Base-by-base conservation (phyloP, 1,284 basidiomycete genomes). In the Schizopora paradoxa region DNA sequence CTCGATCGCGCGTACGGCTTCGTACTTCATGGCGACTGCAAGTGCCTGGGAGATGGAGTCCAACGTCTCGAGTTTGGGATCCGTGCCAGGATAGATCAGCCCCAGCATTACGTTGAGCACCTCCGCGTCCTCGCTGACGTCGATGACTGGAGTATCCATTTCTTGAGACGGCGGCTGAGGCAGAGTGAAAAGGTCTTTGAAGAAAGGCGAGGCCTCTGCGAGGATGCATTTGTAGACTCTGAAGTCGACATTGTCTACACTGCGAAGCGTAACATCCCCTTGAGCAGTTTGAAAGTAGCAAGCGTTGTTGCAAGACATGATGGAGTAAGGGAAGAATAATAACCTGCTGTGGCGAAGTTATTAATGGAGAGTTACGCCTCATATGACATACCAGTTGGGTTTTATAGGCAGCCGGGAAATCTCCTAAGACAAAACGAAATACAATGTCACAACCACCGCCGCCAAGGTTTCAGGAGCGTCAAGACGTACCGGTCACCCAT, bases 121-220 rank as follows among this genome's bases (percentile, higher is more conserved):
- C 5, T 59, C 53, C 10, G 62, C 60, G 22, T 64, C 43, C 56
- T 86, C 84, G 3, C 76, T 67, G 13, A 83, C 66, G 4, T 78
- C 73, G 32, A 85, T 68, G 39, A 72, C 53, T 6, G 79, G 77
- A n/a, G 35, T 35, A 8, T 25, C 23, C 4, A 62, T 49, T 11
- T 60, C 57, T 26, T 55, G 49, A 31, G 49, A 29, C 42, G 57
- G 56, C 19, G 63, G 62, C 54, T 85, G 80, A 3, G 83, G 83
- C 19, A 87, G 65, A 19, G 74, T 60, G 58, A 86, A 81, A 79
- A 87, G 78, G 45, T 78, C 72, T 41, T 63, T 60, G 61, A 86
- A 87, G 64, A 87, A 80, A 1, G 77, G 70, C 1, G 83, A 86
- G 0, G 79, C 76, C 5, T 68, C 66, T 8, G 73, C 63, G 41